Percentiles rank a stretch among this genome's conserved stretches.
Evolutionary conservation across 2,329 filamentous ascomycete genomes (phyloP).

Genomic region (Fusarium annulatum): DNA sequence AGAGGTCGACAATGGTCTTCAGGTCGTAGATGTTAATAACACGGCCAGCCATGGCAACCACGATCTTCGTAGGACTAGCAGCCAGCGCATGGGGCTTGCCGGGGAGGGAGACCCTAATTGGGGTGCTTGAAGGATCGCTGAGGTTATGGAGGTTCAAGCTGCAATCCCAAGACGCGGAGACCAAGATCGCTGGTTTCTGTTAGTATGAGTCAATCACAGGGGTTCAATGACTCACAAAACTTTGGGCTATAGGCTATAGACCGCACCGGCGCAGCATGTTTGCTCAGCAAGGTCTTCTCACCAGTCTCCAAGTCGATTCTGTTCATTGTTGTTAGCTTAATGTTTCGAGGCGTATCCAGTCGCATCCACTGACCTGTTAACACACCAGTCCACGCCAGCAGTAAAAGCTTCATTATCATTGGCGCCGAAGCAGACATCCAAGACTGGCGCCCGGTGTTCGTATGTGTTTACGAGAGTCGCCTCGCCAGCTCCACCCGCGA

Average conservation of each 20-base stretch:
- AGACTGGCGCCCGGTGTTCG: conserved; percentile 84
- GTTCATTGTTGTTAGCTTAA: conserved; percentile 21
- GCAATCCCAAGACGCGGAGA: conserved; percentile 94
- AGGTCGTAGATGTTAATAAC: conserved; percentile 97
- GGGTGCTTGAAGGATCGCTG: conserved; percentile 60
- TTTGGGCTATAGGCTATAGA: conserved; percentile 83
- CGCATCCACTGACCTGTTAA: conserved; percentile 69
- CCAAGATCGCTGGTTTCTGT: conserved; percentile 69
- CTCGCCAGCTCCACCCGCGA: conserved; percentile 67
- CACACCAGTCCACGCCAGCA: conserved; percentile 87
- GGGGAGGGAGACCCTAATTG: conserved; percentile 77
- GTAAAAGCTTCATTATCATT: conserved; percentile 86
- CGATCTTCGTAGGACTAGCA: conserved; percentile 80
- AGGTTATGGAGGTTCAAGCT: conserved; percentile 87
- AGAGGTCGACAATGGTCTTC: conserved; percentile 68
- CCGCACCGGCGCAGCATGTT: conserved; percentile 82
- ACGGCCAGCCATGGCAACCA: conserved; percentile 94
- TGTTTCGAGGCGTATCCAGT: background rate
- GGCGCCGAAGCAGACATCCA: conserved; percentile 91
- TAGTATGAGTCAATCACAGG: conserved; percentile 15
- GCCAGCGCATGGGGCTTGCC: conserved; percentile 92
- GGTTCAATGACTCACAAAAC: conserved; percentile 64
- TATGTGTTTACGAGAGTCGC: conserved; percentile 73
- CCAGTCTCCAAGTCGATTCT: conserved; percentile 77
- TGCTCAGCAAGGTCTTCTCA: conserved; percentile 79